Base-by-base conservation (phyloP, 805 yeast genomes). In the Ogataea trehalophila region DNA sequence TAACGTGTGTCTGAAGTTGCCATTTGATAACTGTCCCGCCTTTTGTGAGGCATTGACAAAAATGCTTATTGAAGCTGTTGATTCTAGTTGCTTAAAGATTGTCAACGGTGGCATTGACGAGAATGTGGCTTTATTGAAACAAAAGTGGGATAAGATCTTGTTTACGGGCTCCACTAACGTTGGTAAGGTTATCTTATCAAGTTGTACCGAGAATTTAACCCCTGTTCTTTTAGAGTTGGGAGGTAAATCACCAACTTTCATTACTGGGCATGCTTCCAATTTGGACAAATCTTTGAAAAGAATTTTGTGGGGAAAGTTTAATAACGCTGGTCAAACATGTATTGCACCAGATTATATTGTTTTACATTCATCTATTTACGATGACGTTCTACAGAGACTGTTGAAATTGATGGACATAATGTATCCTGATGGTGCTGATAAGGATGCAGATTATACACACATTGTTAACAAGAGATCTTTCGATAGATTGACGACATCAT, bases 261-360 rank as follows among this genome's bases (percentile, higher is more conserved):
- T 91, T 11, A 75, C 89, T 35, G 70, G 75, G 37, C 71, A 74
- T 48, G 44, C 74, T 70, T 41, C 72, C 70, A 52, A 79, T 47
- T 56, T 81, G 35, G 59, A 66, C 9, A 64, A 69, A 1, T 45
- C 55, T 15, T 18, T 51, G 9, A 41, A 75, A 53, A 77, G 97
- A 66, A 68, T 88, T 15, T 74, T 76, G 1, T 87, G 94, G 87
- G 92, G 91, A 16, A 80, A 84, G 56, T 84, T 83, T 60, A 68
- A 79, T 33, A 92, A 89, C 62, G 79, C 86, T 16, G 98, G 98
- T 16, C 98, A 91, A 69, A 82, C 94, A 2, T 91, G 97, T 70
- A 86, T 88, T 37, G 87, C 96, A 9, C 85, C 91, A 8, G 98
- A 92, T 68, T 91, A 89, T 60, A 68, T 85, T 5, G 58, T 88